These are phyloP conservation scores for Clonostachys rosea DNA, from an alignment of 2,329 filamentous ascomycete species.

Conservation along the genomic window DNA sequence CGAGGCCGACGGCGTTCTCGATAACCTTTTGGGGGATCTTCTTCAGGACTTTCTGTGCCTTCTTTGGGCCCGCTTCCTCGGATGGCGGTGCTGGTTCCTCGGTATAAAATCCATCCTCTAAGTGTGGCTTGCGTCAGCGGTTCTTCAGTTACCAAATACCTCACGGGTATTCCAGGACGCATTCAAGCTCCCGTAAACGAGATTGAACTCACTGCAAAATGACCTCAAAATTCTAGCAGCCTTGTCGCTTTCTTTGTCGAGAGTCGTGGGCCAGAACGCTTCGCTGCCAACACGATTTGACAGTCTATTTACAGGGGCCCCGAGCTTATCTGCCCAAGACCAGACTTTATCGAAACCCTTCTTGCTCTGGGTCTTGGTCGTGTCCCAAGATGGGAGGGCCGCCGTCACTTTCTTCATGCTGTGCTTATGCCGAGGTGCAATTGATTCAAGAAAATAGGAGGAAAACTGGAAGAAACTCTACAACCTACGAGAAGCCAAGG, in stretches of 20 bases:
- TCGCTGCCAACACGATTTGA: conserved; percentile 77
- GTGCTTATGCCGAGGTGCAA: neutral
- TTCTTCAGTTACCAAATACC: neutral
- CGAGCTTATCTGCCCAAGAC: conserved; percentile 43
- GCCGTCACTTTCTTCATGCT: conserved; percentile 26
- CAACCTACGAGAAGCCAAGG: too few species aligned
- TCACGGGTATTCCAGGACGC: conserved; percentile 5
- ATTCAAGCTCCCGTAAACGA: neutral
- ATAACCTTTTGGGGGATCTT: conserved; percentile 55
- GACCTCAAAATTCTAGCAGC: conserved; percentile 77
- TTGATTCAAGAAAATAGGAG: too few species aligned
- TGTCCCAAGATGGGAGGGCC: conserved; percentile 41
- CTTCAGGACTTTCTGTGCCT: conserved; percentile 40
- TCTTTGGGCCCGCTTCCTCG: conserved; percentile 24
- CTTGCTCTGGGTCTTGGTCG: conserved; percentile 50
- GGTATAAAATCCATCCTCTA: conserved; percentile 49
- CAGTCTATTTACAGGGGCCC: conserved; percentile 71
- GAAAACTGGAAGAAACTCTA: too few species aligned
- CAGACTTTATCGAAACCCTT: conserved; percentile 73
- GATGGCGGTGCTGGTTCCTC: conserved; percentile 13
- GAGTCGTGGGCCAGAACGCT: conserved; percentile 79
- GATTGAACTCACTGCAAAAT: conserved; percentile 68
- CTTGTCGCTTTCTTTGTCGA: conserved; percentile 88
- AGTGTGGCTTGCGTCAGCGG: neutral
- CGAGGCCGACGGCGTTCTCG: conserved; percentile 59